Conservation (phyloP, 495 filamentous ascomycete species). For the Penicillium lividum region DNA sequence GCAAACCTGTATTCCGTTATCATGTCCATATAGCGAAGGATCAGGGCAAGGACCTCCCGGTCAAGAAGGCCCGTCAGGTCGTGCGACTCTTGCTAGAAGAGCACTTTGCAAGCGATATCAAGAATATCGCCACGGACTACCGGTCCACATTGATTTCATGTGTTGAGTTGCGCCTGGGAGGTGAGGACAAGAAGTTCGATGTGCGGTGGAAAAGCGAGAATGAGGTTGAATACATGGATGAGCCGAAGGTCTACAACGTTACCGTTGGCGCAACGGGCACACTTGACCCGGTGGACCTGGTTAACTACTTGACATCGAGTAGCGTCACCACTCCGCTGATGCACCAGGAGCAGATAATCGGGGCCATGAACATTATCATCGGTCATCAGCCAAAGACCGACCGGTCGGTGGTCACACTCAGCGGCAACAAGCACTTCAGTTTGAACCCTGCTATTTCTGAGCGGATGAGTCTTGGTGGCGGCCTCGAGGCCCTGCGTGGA, state of each 20-base stretch:
- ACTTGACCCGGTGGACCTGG: conserved; percentile 48
- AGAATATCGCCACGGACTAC: conserved; percentile 58
- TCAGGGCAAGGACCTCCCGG: conserved; percentile 32
- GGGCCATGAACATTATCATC: conserved; percentile 57
- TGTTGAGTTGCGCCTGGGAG: conserved; percentile 31
- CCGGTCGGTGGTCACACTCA: conserved; percentile 32
- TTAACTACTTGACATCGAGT: conserved; percentile 56
- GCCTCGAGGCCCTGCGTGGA: conserved; percentile 58
- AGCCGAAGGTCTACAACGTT: conserved; percentile 48
- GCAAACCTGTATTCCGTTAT: conserved; percentile 40
- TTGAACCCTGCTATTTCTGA: conserved; percentile 29
- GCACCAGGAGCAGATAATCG: conserved; percentile 42
- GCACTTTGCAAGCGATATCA: conserved; percentile 28
- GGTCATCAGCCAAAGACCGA: conserved; percentile 41
- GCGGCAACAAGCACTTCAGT: conserved; percentile 45
- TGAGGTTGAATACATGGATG: conserved; percentile 40
- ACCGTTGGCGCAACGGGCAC: conserved; percentile 41
- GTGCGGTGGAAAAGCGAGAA: conserved; percentile 46
- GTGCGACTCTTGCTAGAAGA: conserved; percentile 51
- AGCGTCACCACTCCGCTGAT: conserved; percentile 39
- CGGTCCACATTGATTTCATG: conserved; percentile 51
- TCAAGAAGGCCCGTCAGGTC: conserved; percentile 55
- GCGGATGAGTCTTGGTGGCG: conserved; percentile 34
- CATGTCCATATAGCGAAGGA: conserved; percentile 32
- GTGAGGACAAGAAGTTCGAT: conserved; percentile 24